Percentiles rank a stretch among this genome's conserved stretches.
phyloP scores from a whole-genome alignment of 2,329 filamentous ascomycete species.

The Aspergillus fumigatiaffinis region DNA sequence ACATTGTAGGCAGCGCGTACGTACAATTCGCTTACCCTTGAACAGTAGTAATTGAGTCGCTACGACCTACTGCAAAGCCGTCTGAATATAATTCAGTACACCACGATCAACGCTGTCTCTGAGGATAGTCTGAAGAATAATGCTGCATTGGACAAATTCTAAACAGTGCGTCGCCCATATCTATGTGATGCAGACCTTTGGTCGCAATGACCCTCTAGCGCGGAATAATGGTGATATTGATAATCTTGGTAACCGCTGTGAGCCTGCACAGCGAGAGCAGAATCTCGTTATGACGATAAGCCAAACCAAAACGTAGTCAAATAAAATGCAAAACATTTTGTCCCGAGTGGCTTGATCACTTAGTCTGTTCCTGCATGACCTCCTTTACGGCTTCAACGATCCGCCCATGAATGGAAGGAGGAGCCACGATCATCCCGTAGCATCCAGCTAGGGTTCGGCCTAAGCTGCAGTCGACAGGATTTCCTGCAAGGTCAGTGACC shows the following conservation, averaged over 20 bases:
- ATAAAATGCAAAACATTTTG: neutral
- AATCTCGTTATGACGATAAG: neutral
- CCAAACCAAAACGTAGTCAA: neutral
- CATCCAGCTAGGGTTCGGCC: conserved; percentile 39
- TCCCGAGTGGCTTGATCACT: neutral
- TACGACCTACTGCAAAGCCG: neutral
- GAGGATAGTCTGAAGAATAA: neutral
- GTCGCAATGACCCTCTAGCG: neutral
- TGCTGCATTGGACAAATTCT: neutral
- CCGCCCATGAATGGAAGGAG: conserved; percentile 30
- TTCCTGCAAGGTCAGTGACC: conserved; percentile 50
- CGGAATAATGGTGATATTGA: neutral
- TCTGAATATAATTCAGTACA: neutral
- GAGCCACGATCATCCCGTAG: conserved; percentile 41
- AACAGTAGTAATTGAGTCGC: neutral
- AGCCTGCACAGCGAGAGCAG: neutral
- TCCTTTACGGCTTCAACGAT: conserved; percentile 31
- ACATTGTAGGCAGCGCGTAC: neutral
- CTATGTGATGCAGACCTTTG: neutral
- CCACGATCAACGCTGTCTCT: neutral
- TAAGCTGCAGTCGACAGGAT: conserved; percentile 45
- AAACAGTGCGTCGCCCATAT: neutral
- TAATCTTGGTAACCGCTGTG: neutral
- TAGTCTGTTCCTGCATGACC: conserved; percentile 2
- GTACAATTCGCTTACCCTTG: neutral